These are phyloP conservation scores for Penicillium capsulatum DNA, from an alignment of 2,329 filamentous ascomycete genomes.

Conservation along the genomic window DNA sequence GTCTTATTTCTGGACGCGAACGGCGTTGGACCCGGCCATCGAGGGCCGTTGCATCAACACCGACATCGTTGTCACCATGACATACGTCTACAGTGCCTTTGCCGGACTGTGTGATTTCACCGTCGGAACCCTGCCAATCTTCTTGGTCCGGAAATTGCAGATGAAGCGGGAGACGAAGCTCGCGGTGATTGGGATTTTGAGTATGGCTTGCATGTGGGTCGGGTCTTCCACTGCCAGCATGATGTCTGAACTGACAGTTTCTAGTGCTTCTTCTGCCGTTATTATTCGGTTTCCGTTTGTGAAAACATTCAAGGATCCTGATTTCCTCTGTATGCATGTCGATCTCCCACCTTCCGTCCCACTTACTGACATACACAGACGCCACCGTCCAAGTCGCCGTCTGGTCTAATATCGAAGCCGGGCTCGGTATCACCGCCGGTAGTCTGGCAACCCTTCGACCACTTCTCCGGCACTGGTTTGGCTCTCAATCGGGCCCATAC, in stretches of 20 bases:
- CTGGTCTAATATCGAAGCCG: slow-evolving; percentile 28
- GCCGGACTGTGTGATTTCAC: slow-evolving; percentile 46
- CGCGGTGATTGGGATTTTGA: slow-evolving; percentile 48
- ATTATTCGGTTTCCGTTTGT: slow-evolving; percentile 44
- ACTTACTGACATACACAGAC: slow-evolving; percentile 12
- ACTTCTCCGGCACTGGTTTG: slow-evolving; percentile 39
- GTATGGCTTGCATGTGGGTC: slow-evolving; percentile 47
- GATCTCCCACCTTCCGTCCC: slow-evolving; percentile 4
- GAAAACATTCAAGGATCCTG: slow-evolving; percentile 33
- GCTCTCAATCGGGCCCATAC: too few relatives aligned
- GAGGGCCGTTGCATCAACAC: slow-evolving; percentile 39
- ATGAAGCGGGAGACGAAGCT: slow-evolving; percentile 51
- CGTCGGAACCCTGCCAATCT: slow-evolving; percentile 47
- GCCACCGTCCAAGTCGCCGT: slow-evolving; percentile 44
- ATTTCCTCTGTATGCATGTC: slow-evolving; percentile 33
- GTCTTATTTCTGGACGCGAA: too few relatives aligned
- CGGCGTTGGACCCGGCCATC: slow-evolving; percentile 20
- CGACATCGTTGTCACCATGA: slow-evolving; percentile 14
- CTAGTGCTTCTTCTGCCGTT: slow-evolving; percentile 35
- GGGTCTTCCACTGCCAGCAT: not conserved
- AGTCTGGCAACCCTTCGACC: slow-evolving; percentile 47
- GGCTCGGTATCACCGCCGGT: slow-evolving; percentile 39
- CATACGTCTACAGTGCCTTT: slow-evolving; percentile 46
- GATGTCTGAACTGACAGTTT: slow-evolving; percentile 2
- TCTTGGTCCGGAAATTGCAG: slow-evolving; percentile 51